Conservation (phyloP, 78 protist genomes). For the Tieghemostelium lacteum region DNA sequence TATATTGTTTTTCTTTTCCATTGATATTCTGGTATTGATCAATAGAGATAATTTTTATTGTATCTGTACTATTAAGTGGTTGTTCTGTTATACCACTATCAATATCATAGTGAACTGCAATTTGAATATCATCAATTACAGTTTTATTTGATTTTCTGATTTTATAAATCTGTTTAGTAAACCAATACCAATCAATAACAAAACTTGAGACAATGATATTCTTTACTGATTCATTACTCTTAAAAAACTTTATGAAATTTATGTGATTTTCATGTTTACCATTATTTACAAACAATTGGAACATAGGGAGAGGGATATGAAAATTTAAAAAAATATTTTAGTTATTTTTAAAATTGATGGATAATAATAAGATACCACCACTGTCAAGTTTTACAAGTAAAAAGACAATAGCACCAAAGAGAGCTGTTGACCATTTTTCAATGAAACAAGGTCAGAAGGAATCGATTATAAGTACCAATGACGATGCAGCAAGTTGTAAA, state of each 20-base stretch:
- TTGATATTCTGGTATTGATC: neutral
- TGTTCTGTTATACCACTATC: neutral
- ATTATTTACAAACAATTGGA: too few relatives aligned
- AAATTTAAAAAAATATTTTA: too few relatives aligned
- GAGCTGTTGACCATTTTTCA: too few relatives aligned
- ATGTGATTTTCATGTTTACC: too few relatives aligned
- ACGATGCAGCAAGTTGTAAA: slow-evolving; percentile 81
- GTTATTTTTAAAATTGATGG: too few relatives aligned
- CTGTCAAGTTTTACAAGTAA: slow-evolving; percentile 12
- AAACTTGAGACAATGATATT: slow-evolving; percentile 5
- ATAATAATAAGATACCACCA: too few relatives aligned
- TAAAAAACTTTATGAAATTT: too few relatives aligned
- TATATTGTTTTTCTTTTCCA: neutral
- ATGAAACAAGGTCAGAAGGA: slow-evolving; percentile 29
- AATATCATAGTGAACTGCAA: slow-evolving; percentile 2
- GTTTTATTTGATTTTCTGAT: neutral
- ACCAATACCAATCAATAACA: slow-evolving; percentile 56
- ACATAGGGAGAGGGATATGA: too few relatives aligned
- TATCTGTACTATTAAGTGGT: neutral
- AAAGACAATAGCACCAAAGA: neutral
- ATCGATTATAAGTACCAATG: slow-evolving; percentile 77
- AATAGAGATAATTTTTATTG: neutral
- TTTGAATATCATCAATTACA: neutral
- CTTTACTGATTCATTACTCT: neutral
- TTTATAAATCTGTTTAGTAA: neutral